These are phyloP conservation scores for Dentipellis sp. DNA, from an alignment of 768 basidiomycete species.

Conservation along the genomic window DNA sequence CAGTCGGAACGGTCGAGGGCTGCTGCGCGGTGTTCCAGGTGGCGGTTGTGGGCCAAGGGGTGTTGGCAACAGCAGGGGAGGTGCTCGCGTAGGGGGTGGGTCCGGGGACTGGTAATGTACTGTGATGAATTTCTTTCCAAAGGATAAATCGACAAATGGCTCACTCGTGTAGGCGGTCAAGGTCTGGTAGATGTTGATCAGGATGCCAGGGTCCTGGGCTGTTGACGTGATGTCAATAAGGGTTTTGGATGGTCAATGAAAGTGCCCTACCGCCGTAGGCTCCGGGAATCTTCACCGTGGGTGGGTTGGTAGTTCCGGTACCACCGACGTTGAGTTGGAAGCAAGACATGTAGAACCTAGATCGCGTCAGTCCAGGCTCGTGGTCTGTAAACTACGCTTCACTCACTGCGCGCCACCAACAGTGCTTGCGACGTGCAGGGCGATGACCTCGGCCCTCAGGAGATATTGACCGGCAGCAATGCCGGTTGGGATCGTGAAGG, in stretches of 20 bases:
- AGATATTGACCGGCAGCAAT: slow-evolving; percentile 37
- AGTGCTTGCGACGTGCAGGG: slow-evolving; percentile 43
- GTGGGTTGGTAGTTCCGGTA: slow-evolving; percentile 26
- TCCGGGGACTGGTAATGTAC: slow-evolving; percentile 30
- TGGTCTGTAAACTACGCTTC: background rate
- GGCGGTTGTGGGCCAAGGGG: slow-evolving; percentile 35
- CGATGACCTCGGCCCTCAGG: slow-evolving; percentile 42
- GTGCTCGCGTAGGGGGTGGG: slow-evolving; percentile 38
- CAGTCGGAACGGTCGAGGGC: slow-evolving; percentile 36
- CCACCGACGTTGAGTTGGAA: slow-evolving; percentile 35
- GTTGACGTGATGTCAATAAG: slow-evolving; percentile 1
- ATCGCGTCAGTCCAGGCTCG: background rate
- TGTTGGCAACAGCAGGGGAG: slow-evolving; percentile 31
- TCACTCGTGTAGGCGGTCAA: slow-evolving; percentile 31
- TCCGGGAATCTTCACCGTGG: slow-evolving; percentile 34
- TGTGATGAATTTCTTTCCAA: slow-evolving; percentile 11
- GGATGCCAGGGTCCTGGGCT: slow-evolving; percentile 23
- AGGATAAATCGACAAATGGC: slow-evolving; percentile 9
- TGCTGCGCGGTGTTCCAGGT: slow-evolving; percentile 42
- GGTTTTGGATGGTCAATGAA: no score
- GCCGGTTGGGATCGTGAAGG: slow-evolving; percentile 34
- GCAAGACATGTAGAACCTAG: slow-evolving; percentile 39
- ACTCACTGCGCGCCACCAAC: slow-evolving; percentile 31
- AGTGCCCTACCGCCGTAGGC: slow-evolving; percentile 31
- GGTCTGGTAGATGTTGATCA: slow-evolving; percentile 39